phyloP scores from a whole-genome alignment of 495 filamentous ascomycete genomes.

The Terfezia boudieri region DNA sequence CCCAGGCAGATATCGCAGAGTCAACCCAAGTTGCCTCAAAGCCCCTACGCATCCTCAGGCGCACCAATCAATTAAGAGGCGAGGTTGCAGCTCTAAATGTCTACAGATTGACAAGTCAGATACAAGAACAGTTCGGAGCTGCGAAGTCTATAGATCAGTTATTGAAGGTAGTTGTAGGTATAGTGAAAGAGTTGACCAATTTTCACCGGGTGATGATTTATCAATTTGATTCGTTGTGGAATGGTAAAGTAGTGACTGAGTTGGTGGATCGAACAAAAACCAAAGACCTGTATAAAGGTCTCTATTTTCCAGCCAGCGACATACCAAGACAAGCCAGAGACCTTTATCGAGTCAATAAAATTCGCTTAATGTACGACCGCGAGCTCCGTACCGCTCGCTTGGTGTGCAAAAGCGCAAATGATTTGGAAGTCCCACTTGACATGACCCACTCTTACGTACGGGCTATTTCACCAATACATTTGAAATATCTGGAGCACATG shows the following conservation, averaged over 20 bases:
- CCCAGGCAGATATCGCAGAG: constrained; percentile 46
- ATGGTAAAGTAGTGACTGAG: constrained; percentile 73
- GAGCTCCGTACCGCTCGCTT: constrained; percentile 56
- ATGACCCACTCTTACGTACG: constrained; percentile 67
- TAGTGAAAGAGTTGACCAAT: constrained; percentile 68
- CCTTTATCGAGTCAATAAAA: constrained; percentile 61
- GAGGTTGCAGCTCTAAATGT: constrained; percentile 85
- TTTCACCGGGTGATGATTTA: constrained; percentile 91
- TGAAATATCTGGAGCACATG: constrained; percentile 87
- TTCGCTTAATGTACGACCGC: constrained; percentile 54
- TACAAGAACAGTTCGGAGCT: constrained; percentile 54
- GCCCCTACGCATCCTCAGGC: constrained; percentile 59
- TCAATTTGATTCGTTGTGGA: constrained; percentile 67
- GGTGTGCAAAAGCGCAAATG: constrained; percentile 55
- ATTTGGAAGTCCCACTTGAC: constrained; percentile 59
- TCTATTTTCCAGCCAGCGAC: constrained; percentile 80
- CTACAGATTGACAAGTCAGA: constrained; percentile 77
- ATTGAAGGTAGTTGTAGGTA: constrained; percentile 52
- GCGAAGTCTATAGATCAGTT: constrained; percentile 38
- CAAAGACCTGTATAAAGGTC: constrained; percentile 68
- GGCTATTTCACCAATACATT: constrained; percentile 74
- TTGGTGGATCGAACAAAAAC: constrained; percentile 60
- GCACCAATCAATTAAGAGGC: constrained; percentile 50
- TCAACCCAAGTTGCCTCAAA: constrained; percentile 52
- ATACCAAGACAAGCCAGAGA: constrained; percentile 73